Percentiles rank a stretch among this genome's conserved stretches.
Conservation (phyloP, 257 asterid species). For the Rhazya stricta region DNA sequence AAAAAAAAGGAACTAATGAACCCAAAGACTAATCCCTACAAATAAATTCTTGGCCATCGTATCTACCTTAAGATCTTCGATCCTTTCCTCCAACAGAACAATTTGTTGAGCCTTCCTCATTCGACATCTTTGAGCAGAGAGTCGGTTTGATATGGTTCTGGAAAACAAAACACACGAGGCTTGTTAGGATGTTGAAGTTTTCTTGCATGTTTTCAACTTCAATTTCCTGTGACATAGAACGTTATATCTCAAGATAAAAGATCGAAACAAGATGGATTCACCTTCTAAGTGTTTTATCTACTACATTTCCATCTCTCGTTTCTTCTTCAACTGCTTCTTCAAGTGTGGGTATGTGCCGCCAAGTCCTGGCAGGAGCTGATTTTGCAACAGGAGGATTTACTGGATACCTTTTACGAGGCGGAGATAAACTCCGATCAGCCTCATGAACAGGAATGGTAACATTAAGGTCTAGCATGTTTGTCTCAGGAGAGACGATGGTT, state of each 20-base stretch:
- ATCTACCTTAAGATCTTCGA: slow-evolving; percentile 35
- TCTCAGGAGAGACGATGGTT: not conserved
- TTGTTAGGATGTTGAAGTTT: too few species aligned
- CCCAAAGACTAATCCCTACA: not conserved
- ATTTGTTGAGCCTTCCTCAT: slow-evolving; percentile 23
- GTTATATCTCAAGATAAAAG: not conserved
- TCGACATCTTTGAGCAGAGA: slow-evolving; percentile 52
- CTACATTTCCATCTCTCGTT: slow-evolving; percentile 17
- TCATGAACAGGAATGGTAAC: not conserved
- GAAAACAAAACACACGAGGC: not conserved
- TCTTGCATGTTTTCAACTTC: not conserved
- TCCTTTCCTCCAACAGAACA: slow-evolving; percentile 32
- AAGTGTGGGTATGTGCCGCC: not conserved
- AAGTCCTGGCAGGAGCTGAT: not conserved
- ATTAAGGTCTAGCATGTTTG: not conserved
- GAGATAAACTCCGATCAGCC: not conserved
- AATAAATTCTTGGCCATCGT: not conserved
- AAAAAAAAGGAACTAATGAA: too few species aligned
- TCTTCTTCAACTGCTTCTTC: slow-evolving; percentile 16
- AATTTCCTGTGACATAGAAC: not conserved
- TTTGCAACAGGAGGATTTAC: not conserved
- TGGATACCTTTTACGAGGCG: not conserved
- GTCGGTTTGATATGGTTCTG: slow-evolving; percentile 54
- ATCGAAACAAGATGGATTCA: not conserved
- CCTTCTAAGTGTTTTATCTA: slow-evolving; percentile 48